phyloP scores from a whole-genome alignment of 2,329 filamentous ascomycete species.

The Aspergillus tamarii region DNA sequence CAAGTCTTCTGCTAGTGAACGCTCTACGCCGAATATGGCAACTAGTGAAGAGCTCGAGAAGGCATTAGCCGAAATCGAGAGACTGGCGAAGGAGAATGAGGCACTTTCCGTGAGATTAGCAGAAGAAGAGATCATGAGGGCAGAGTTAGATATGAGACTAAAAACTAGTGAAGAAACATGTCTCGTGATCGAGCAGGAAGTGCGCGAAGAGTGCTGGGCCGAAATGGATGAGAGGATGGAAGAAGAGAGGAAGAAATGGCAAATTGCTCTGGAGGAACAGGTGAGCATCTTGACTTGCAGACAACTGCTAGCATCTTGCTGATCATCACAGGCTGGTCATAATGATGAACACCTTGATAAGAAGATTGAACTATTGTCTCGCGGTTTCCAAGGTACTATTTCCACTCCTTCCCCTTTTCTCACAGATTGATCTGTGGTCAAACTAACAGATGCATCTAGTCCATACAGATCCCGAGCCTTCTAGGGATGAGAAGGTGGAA shows the following conservation, averaged over 20 bases:
- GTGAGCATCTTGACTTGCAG: conserved; percentile 37
- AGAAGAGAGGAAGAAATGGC: conserved; percentile 79
- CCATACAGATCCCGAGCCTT: conserved; percentile 51
- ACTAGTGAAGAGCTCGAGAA: conserved; percentile 73
- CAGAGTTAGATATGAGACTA: conserved; percentile 74
- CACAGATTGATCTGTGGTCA: background rate
- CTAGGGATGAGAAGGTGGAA: conserved; percentile 62
- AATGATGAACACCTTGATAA: conserved; percentile 84
- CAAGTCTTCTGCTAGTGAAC: conserved; percentile 38
- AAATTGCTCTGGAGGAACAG: conserved; percentile 75
- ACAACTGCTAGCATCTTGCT: conserved; percentile 10
- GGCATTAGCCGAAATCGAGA: conserved; percentile 77
- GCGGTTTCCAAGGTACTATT: conserved; percentile 54
- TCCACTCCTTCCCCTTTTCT: conserved; percentile 7
- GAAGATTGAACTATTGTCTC: conserved; percentile 76
- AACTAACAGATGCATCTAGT: conserved; percentile 36
- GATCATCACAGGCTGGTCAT: conserved; percentile 58
- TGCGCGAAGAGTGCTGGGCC: conserved; percentile 83
- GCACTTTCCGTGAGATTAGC: conserved; percentile 70
- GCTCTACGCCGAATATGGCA: conserved; percentile 46
- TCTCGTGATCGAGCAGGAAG: conserved; percentile 77
- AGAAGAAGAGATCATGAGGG: conserved; percentile 70
- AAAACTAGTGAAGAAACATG: conserved; percentile 65
- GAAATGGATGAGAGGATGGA: conserved; percentile 83
- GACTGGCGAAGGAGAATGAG: conserved; percentile 78